Evolutionary conservation across 1,284 basidiomycete genomes (phyloP), one percentile per base, ranked within the genome.

Genomic region (Cryptococcus hybrid): DNA sequence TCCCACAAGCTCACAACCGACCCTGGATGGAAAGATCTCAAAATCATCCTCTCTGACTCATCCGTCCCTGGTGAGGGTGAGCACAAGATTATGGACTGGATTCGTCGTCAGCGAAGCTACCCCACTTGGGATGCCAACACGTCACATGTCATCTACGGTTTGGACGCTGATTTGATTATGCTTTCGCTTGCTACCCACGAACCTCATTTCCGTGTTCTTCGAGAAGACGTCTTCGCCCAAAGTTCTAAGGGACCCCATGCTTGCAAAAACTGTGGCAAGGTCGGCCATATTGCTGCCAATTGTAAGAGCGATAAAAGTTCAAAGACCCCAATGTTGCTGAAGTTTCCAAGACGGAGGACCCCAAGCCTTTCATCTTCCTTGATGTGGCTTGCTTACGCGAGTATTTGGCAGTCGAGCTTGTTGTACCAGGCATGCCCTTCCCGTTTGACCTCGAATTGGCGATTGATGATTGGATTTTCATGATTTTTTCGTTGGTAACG

Each of bases 51-150:
- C 60, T 99, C 96, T 2, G 96, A 99, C 68, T 92, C 95, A 2
- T 88, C 89, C 56, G 96, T 99, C 8, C 95, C 95, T 1, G 95
- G 95, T 64, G 96, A 99, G 79, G 96, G 96, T 73, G 96, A 99
- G 78, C 96, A 99, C 80, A 99, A 99, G 82, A 98, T 99, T 66
- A 98, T 99, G 92, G 96, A 99, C 73, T 97, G 86, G 77, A 96
- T 99, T 64, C 84, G 96, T 58, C 84, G 94, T 50, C 93, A 97
- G 71, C 84, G 96, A 51, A 83, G 84, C 49, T 90, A 96, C 71
- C 84, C 86, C 38, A 88, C 87, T 9, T 89, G 98, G 80, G 89
- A 99, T 77, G 88, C 96, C 36, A 99, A 99, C 74, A 98, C 92
- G 3, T 83, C 84, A 47, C 96, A 99, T 76, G 94, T 97, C 62